Evolutionary conservation across 2,329 filamentous ascomycete genomes (phyloP).

Genomic region (Claviceps sp.): DNA sequence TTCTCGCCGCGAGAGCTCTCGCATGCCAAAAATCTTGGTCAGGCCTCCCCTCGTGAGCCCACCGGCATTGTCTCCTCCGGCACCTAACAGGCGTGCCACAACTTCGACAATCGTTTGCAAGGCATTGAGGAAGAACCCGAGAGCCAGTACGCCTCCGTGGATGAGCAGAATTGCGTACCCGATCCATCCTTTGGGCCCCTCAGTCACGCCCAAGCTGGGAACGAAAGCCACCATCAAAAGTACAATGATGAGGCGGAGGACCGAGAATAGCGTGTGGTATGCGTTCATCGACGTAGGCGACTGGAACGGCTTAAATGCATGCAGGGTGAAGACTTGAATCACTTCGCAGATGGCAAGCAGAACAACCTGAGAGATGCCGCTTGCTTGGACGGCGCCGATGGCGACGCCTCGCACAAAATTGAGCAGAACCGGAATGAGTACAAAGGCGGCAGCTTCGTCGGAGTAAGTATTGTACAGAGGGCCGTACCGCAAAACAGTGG

Average conservation of each 20-base stretch:
- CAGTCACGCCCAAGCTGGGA: slow-evolving; percentile 64
- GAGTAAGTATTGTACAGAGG: slow-evolving; percentile 96
- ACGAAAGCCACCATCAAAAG: slow-evolving; percentile 73
- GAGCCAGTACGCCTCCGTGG: slow-evolving; percentile 71
- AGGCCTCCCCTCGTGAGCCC: slow-evolving; percentile 69
- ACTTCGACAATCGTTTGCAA: slow-evolving; percentile 86
- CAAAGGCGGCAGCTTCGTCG: slow-evolving; percentile 82
- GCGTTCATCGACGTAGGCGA: slow-evolving; percentile 93
- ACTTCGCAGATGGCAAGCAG: slow-evolving; percentile 90
- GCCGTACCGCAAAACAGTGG: slow-evolving; percentile 79
- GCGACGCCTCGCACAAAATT: slow-evolving; percentile 79
- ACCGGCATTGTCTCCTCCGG: slow-evolving; percentile 59
- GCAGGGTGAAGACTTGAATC: slow-evolving; percentile 71
- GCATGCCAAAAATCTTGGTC: slow-evolving; percentile 81
- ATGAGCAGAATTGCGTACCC: slow-evolving; percentile 82
- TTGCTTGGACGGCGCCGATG: slow-evolving; percentile 84
- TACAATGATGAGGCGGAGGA: slow-evolving; percentile 61
- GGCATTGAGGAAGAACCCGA: slow-evolving; percentile 88
- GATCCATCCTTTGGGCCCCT: slow-evolving; percentile 82
- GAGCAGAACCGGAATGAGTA: slow-evolving; percentile 71
- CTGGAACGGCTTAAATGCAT: slow-evolving; percentile 83
- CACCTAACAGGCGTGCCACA: slow-evolving; percentile 65
- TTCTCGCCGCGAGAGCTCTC: slow-evolving; percentile 65
- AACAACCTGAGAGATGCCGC: slow-evolving; percentile 85
- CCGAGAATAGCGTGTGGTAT: slow-evolving; percentile 77